Conservation (phyloP, 306 rosid genomes). For the Datisca glomerata region DNA sequence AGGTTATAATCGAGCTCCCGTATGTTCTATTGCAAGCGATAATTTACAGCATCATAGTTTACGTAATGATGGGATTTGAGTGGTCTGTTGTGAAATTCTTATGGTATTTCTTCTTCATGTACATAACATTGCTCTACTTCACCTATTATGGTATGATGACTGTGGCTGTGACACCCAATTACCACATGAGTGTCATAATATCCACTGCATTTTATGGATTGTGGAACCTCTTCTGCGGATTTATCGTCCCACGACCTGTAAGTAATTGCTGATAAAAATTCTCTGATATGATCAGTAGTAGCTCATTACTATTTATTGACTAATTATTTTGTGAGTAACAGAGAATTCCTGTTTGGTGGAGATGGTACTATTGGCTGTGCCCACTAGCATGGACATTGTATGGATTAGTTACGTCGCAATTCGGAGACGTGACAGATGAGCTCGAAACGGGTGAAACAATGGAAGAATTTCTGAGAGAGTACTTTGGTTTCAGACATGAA, state of each 20-base stretch:
- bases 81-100: conserved; percentile 44
- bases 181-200: conserved; percentile 42
- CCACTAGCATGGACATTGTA: conserved; percentile 19
- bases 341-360: conserved; percentile 26
- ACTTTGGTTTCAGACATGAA: conserved; percentile 28
- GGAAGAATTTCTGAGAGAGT: conserved; percentile 20
- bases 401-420: conserved; percentile 14
- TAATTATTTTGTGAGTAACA: not conserved
- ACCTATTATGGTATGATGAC: conserved; percentile 56
- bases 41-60: conserved; percentile 33
- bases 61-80: conserved; percentile 54
- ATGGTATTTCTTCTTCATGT: conserved; percentile 49
- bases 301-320: too few species aligned
- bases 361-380: conserved; percentile 21
- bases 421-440: conserved; percentile 23
- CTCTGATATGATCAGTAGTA: too few species aligned
- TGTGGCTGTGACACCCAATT: conserved; percentile 45
- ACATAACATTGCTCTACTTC: conserved; percentile 47
- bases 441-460: conserved; percentile 17
- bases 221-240: conserved; percentile 62
- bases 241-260: conserved; percentile 37
- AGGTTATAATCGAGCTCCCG: conserved; percentile 53
- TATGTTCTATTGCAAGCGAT: conserved; percentile 29
- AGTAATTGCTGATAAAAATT: conserved; percentile 8
- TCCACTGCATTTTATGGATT: conserved; percentile 41